Conservation (phyloP, 208 protist species). For the Acanthamoeba royreba region DNA sequence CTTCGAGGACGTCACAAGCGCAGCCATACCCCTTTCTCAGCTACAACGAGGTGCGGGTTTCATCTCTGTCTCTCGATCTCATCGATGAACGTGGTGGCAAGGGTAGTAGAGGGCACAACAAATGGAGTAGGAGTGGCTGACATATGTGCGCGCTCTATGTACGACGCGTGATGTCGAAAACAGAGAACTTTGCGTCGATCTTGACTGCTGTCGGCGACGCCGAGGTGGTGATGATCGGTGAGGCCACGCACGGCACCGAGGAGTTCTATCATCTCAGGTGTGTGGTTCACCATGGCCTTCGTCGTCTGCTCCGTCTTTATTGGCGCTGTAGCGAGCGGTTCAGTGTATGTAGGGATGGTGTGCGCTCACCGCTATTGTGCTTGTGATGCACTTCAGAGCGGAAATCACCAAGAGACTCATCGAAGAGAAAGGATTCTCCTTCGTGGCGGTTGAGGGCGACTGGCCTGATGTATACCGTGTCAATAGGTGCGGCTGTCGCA, state of each 20-base stretch:
- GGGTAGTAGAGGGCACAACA: too few relatives aligned
- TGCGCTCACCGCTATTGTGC: too few relatives aligned
- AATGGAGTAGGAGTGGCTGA: too few relatives aligned
- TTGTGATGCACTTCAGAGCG: too few relatives aligned
- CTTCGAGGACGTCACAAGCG: background rate
- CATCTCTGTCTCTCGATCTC: background rate
- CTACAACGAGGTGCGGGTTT: background rate
- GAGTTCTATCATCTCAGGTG: conserved; percentile 49
- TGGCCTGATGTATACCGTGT: conserved; percentile 39
- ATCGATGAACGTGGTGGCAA: too few relatives aligned
- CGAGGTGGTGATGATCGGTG: conserved; percentile 52
- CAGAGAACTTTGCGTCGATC: conserved; percentile 30
- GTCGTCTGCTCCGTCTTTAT: too few relatives aligned
- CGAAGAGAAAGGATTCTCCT: conserved; percentile 44
- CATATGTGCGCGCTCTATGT: background rate
- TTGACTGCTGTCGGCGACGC: conserved; percentile 5
- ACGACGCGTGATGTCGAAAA: too few relatives aligned
- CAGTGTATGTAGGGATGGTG: too few relatives aligned
- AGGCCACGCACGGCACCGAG: conserved; percentile 53
- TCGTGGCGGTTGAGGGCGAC: conserved; percentile 31
- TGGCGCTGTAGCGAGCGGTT: too few relatives aligned
- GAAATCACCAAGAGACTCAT: conserved; percentile 48
- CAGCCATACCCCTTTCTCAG: background rate
- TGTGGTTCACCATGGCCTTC: background rate
- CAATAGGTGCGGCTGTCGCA: background rate